Evolutionary conservation across 2,329 filamentous ascomycete species (phyloP), one percentile per base, ranked within the genome.

Genomic region (Colletotrichum australisinense): DNA sequence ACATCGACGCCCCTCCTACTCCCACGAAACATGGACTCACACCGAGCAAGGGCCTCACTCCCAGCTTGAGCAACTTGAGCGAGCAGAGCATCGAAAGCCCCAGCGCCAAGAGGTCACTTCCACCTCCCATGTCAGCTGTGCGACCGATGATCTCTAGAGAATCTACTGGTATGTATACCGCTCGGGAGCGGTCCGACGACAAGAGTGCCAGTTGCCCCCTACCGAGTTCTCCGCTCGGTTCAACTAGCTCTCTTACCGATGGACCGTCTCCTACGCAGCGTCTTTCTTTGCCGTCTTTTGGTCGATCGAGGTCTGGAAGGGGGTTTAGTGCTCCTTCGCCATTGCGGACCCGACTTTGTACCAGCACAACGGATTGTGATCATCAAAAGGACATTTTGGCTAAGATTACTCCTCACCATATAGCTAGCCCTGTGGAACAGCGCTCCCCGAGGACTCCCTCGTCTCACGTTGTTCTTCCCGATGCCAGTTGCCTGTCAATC

Each of bases 401-500:
- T 91, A 90, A 92, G 81, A 82, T 83, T 80, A 81, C 79, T 78
- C 79, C 80, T 78, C 79, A 85, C 77, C 80, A 84, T 86, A 81
- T 86, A 91, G 92, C 90, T 74, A 93, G 88, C 82, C 90, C 93
- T 63, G 83, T 91, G 76, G 88, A 89, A 83, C 86, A 84, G 80
- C 87, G 84, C 82, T 90, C 93, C 11, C 94, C 95, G 22, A 93
- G 90, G 72, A 98, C 96, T 0, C 96, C 96, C 0, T 90, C 91
- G 62, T 95, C 97, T 73, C 89, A 88, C 67, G 88, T 94, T 78
- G 87, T 92, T 30, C 93, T 94, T 30, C 92, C 93, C 7, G 95
- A 98, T 80, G 92, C 95, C 1, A 97, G 94, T 82, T 91, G 91
- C 52, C 85, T 98, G 22, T 95, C 95, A 1, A 96, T 98, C 73